A percentile compares a stretch with the other conserved stretches of the same genome.
phyloP scores from a whole-genome alignment of 176 grass and related monocot species.

The Triticum timopheevii region DNA sequence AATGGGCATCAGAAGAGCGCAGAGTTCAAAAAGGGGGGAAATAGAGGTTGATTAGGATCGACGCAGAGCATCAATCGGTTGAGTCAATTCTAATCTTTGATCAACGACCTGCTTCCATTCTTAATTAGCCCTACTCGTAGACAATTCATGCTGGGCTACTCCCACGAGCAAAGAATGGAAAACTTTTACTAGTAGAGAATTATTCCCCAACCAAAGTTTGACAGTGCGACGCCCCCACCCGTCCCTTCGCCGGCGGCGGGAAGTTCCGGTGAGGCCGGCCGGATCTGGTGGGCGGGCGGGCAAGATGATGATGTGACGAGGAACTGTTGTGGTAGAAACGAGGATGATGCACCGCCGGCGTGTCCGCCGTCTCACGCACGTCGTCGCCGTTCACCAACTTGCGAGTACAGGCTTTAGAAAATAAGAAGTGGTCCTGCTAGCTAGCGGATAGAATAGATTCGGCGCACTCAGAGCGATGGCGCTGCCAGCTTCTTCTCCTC shows the following conservation, averaged over 20 bases:
- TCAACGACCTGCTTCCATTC: not conserved
- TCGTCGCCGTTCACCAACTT: not conserved
- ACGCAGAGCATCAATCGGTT: slow-evolving; percentile 22
- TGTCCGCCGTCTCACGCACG: not conserved
- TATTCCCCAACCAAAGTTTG: not conserved
- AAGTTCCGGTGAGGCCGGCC: not conserved
- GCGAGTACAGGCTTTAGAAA: not conserved
- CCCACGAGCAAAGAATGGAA: not conserved
- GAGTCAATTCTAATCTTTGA: not conserved
- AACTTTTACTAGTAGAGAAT: too few species aligned
- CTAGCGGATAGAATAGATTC: not conserved
- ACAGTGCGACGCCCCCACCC: not conserved
- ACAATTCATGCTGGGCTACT: not conserved
- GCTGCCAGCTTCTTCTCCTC: not conserved
- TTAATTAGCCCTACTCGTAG: not conserved
- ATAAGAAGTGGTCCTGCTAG: not conserved
- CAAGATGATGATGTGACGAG: too few species aligned
- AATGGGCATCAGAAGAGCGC: slow-evolving; percentile 10
- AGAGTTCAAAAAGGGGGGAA: not conserved
- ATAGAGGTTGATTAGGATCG: slow-evolving; percentile 22
- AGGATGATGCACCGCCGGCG: not conserved
- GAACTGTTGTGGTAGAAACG: not conserved
- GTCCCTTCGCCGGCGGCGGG: not conserved
- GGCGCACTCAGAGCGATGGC: not conserved
- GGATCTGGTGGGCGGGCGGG: not conserved